Evolutionary conservation across 306 rosid genomes (phyloP).

Genomic region (Sindora glabra): DNA sequence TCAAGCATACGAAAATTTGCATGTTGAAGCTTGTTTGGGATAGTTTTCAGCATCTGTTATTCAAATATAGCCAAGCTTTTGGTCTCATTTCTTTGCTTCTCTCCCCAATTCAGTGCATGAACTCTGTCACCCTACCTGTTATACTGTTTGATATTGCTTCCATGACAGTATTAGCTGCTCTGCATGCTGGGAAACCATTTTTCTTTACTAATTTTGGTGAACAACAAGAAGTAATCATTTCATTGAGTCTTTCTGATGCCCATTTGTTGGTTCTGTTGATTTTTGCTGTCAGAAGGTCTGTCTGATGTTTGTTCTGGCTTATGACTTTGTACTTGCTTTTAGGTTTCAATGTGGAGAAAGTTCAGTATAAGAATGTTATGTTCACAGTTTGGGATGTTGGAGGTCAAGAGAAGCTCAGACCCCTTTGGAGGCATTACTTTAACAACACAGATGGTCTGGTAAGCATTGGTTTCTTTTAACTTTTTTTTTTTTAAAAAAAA

Average conservation of each 20-base stretch:
- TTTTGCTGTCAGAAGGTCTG: background rate
- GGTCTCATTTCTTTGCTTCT: background rate
- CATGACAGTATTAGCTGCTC: background rate
- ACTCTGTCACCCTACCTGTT: no score
- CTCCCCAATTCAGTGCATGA: no score
- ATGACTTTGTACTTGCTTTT: conserved; percentile 4
- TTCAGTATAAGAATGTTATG: conserved; percentile 91
- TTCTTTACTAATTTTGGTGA: background rate
- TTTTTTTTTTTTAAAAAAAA: background rate
- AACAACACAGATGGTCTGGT: conserved; percentile 92
- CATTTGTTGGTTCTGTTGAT: background rate
- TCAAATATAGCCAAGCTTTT: no score
- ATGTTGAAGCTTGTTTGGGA: no score
- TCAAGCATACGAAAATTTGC: no score
- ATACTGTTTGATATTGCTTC: background rate
- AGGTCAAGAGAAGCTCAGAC: conserved; percentile 93
- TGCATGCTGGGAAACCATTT: background rate
- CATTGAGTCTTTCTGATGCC: background rate
- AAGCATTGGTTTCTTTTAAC: conserved; percentile 12
- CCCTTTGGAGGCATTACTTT: conserved; percentile 96
- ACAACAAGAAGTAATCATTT: background rate
- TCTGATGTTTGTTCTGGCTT: conserved; percentile 6
- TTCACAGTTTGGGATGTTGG: conserved; percentile 99
- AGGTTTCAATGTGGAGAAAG: conserved; percentile 98
- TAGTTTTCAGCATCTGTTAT: no score